Percentiles rank a stretch among this genome's conserved stretches.
These are phyloP conservation scores for Stromatinia cepivora DNA, from an alignment of 2,329 filamentous ascomycete genomes.

Conservation along the genomic window DNA sequence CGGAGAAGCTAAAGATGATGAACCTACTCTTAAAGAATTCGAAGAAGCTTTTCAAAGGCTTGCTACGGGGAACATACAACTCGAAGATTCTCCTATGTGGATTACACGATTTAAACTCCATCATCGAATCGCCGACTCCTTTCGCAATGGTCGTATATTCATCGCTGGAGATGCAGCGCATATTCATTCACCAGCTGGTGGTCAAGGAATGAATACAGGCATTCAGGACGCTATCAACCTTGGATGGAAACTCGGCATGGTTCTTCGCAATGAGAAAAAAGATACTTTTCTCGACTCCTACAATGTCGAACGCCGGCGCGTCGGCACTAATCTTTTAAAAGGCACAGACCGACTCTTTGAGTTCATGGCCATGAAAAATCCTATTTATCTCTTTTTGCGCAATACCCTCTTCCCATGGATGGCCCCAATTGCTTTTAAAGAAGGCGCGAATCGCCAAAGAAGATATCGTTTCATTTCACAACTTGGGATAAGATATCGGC, in stretches of 20 bases:
- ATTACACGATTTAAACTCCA: slow-evolving; percentile 50
- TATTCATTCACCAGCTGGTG: slow-evolving; percentile 42
- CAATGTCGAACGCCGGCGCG: slow-evolving; percentile 48
- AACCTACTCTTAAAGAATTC: slow-evolving; percentile 42
- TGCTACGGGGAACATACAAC: slow-evolving; percentile 32
- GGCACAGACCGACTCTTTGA: slow-evolving; percentile 48
- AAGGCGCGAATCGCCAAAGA: slow-evolving; percentile 28
- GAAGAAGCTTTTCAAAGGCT: slow-evolving; percentile 38
- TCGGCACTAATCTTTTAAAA: slow-evolving; percentile 47
- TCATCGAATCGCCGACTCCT: slow-evolving; percentile 45
- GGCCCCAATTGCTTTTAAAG: slow-evolving; percentile 42
- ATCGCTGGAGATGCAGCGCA: slow-evolving; percentile 44
- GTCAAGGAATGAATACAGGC: slow-evolving; percentile 45
- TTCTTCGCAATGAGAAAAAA: slow-evolving; percentile 39
- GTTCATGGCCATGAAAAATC: slow-evolving; percentile 43
- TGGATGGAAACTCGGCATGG: slow-evolving; percentile 41
- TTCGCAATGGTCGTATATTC: slow-evolving; percentile 46
- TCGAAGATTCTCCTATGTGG: slow-evolving; percentile 42
- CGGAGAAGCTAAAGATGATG: slow-evolving; percentile 24
- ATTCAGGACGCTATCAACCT: slow-evolving; percentile 43
- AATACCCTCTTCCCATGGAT: slow-evolving; percentile 46
- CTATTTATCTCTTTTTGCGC: slow-evolving; percentile 43
- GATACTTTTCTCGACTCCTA: slow-evolving; percentile 50
- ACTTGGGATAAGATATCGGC: slow-evolving; percentile 47
- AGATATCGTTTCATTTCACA: slow-evolving; percentile 45